Evolutionary conservation across 495 filamentous ascomycete species (phyloP).

Genomic region (Cenococcum geophilum): DNA sequence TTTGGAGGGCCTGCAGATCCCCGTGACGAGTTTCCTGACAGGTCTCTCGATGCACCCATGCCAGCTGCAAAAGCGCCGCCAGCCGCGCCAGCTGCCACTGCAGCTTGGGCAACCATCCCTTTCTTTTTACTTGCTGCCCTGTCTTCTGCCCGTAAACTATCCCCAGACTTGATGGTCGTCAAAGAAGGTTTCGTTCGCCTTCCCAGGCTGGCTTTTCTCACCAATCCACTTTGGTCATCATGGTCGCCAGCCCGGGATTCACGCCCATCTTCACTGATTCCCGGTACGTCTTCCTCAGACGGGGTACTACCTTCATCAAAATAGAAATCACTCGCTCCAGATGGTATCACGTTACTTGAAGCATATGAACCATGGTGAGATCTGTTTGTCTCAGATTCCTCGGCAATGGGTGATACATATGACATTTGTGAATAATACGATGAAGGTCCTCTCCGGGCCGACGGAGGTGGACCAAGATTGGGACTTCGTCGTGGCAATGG

Average conservation of each 20-base stretch:
- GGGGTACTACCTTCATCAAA: constrained; percentile 36
- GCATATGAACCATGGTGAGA: constrained; percentile 66
- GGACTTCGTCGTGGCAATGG: constrained; percentile 48
- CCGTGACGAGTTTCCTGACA: constrained; percentile 8
- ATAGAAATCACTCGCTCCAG: constrained; percentile 37
- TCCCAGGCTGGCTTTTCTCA: constrained; percentile 73
- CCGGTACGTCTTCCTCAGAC: constrained; percentile 42
- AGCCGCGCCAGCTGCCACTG: constrained; percentile 7
- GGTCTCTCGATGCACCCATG: constrained; percentile 24
- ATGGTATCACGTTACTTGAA: constrained; percentile 74
- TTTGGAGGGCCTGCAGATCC: not conserved
- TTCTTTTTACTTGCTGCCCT: constrained; percentile 27
- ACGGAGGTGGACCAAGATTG: constrained; percentile 59
- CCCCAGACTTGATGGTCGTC: constrained; percentile 52
- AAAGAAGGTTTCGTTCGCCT: constrained; percentile 67
- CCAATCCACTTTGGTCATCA: constrained; percentile 56
- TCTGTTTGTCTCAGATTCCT: constrained; percentile 55
- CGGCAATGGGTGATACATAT: constrained; percentile 81
- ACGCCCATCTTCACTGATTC: constrained; percentile 32
- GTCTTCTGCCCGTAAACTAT: constrained; percentile 30
- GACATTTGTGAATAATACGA: constrained; percentile 66
- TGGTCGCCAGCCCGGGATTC: constrained; percentile 45
- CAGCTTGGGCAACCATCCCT: constrained; percentile 33
- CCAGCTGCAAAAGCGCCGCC: constrained; percentile 24
- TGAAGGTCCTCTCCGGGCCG: constrained; percentile 63